Percentiles rank a stretch among this genome's conserved stretches.
phyloP scores from a whole-genome alignment of 2,329 filamentous ascomycete genomes.

The Gliomastix tumulicola region DNA sequence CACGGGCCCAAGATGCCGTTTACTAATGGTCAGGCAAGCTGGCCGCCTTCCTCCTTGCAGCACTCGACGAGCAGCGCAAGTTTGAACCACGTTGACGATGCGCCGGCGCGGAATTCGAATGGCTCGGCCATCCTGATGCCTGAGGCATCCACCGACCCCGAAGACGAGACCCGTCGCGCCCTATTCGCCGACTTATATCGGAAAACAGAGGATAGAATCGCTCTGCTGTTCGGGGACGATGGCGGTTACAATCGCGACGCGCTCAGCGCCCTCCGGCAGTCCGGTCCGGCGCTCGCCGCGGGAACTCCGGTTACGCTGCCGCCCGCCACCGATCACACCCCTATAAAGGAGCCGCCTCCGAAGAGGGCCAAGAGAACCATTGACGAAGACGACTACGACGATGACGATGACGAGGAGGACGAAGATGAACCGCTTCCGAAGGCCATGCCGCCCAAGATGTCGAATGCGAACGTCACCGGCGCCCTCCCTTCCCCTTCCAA shows the following conservation, averaged over 20 bases:
- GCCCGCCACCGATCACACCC: conserved; percentile 50
- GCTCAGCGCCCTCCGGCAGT: conserved; percentile 45
- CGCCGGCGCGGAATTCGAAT: conserved; percentile 36
- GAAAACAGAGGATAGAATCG: conserved; percentile 69
- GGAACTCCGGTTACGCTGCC: conserved; percentile 30
- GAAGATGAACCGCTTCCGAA: conserved; percentile 55
- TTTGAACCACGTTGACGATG: conserved; percentile 57
- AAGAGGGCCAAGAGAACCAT: conserved; percentile 75
- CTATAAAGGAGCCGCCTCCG: conserved; percentile 51
- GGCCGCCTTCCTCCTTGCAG: conserved; percentile 51
- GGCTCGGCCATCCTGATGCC: conserved; percentile 18
- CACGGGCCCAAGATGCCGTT: conserved; percentile 55
- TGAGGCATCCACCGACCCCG: conserved; percentile 52
- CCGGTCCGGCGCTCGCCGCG: conserved; percentile 23
- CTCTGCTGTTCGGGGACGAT: conserved; percentile 61
- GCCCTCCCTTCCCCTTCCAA: conserved; percentile 62
- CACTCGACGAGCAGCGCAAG: conserved; percentile 38
- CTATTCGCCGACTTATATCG: conserved; percentile 74
- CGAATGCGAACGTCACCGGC: conserved; percentile 39
- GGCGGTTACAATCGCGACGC: conserved; percentile 43
- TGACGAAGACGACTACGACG: conserved; percentile 79
- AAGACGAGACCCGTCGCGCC: conserved; percentile 66
- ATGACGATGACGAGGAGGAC: conserved; percentile 74
- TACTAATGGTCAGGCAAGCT: conserved; percentile 58
- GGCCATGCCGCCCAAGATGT: conserved; percentile 44